Base-by-base conservation (phyloP, 331 rosid species). In the Prunus yedoensis region DNA sequence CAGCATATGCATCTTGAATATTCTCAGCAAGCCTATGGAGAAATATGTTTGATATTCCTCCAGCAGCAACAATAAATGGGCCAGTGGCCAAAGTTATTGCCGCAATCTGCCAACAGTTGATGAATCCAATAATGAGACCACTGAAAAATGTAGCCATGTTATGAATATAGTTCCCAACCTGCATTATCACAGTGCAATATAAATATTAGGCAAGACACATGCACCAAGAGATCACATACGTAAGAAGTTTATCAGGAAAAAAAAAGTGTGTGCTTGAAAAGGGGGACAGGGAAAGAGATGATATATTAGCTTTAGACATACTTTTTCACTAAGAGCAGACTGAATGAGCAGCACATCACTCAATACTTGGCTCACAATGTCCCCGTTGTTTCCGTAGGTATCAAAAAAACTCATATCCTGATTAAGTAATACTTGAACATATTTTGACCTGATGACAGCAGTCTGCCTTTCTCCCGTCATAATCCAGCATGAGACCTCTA, bases 401-500 rank as follows among this genome's bases (percentile, higher is more conserved):
- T 95, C 99, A 78, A 95, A 95, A 81, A 95, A 95, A 79, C 99
- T 95, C 99, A 95, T 95, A 74, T 95, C 99, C 79, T 95, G 99
- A 77, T 95, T 95, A 76, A 95, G 98, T 82, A 95, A 77, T 66
- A 95, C 99, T 83, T 91, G 84, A 79, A 95, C 99, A 75, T 95
- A 95, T 15, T 82, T 88, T 80, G 97, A 90, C 81, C 99, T 85
- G 88, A 95, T 95, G 79, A 95, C 99, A 82, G 99, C 99, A 58
- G 99, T 95, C 85, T 95, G 99, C 78, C 99, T 83, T 78, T 95
- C 99, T 78, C 99, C 99, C 38, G 99, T 95, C 82, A 95, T 81
- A 83, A 95, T 95, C 99, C 99, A 95, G 89, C 99, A 95, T n/a
- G 99, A 95, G 78, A 95, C 99, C 98, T 95, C 99, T 95, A 78